Conservation (phyloP, 306 rosid genomes). For the Citrullus mucosospermus region DNA sequence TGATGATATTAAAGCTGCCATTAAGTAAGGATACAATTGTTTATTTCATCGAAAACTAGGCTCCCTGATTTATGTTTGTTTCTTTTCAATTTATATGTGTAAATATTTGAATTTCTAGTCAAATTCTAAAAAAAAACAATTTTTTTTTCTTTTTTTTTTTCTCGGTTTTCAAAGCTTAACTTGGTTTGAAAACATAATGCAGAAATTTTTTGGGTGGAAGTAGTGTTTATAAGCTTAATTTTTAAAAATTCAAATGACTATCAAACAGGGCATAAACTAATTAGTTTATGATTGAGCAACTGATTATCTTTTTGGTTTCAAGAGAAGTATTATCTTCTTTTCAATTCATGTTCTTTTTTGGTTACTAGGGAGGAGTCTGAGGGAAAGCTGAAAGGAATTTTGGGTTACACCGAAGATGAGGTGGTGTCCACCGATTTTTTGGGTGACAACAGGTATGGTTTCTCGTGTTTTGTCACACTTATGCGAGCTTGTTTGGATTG, state of each 20-base stretch:
- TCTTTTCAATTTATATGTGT: too few relatives aligned
- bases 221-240: too few relatives aligned
- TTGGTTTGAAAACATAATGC: too few relatives aligned
- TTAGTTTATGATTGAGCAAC: neutral
- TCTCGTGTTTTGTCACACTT: neutral
- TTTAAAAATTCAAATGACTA: too few relatives aligned
- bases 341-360: neutral
- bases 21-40: conserved; percentile 35
- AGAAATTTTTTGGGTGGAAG: too few relatives aligned
- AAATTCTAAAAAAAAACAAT: too few relatives aligned
- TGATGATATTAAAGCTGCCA: conserved; percentile 44
- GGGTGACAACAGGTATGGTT: conserved; percentile 50
- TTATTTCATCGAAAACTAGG: neutral
- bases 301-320: neutral
- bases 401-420: conserved; percentile 69
- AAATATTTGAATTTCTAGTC: too few relatives aligned
- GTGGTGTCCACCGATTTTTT: conserved; percentile 59
- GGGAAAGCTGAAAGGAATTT: conserved; percentile 62
- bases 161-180: too few relatives aligned
- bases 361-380: conserved; percentile 57
- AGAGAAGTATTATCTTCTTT: neutral
- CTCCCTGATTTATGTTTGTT: too few relatives aligned
- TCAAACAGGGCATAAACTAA: too few relatives aligned
- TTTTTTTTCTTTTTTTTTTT: too few relatives aligned
- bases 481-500: too few relatives aligned